Conservation (phyloP, 306 rosid species). For the Rosa rugosa region DNA sequence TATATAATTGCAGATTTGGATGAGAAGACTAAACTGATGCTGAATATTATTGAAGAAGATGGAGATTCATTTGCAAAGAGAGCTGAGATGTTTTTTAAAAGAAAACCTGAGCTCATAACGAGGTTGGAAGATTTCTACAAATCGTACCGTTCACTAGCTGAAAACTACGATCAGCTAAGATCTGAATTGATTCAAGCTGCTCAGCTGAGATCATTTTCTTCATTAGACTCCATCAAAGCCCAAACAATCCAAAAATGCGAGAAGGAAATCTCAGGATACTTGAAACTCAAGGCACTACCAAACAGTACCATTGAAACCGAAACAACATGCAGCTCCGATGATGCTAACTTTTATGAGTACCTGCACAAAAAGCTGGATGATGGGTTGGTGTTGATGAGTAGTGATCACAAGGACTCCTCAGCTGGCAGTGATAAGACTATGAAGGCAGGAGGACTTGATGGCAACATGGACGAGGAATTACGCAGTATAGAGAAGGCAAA, state of each 20-base stretch:
- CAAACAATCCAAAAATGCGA: slow-evolving; percentile 16
- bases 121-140: slow-evolving; percentile 29
- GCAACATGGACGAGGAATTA: background rate
- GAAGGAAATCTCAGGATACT: slow-evolving; percentile 7
- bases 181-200: slow-evolving; percentile 4
- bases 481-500: background rate
- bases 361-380: background rate
- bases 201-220: slow-evolving; percentile 11
- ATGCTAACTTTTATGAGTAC: background rate
- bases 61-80: slow-evolving; percentile 41
- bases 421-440: background rate
- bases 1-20: slow-evolving; percentile 30
- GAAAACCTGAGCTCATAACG: slow-evolving; percentile 32
- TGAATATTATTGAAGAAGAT: slow-evolving; percentile 35
- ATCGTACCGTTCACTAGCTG: slow-evolving; percentile 32
- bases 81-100: slow-evolving; percentile 36
- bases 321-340: background rate
- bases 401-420: background rate
- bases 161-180: slow-evolving; percentile 25
- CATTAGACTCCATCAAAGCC: slow-evolving; percentile 4
- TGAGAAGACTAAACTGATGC: slow-evolving; percentile 36
- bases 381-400: background rate
- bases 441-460: background rate
- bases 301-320: background rate
- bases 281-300: background rate